Base-by-base conservation (phyloP, 2,329 filamentous ascomycete species). In the Penicillium sp. region DNA sequence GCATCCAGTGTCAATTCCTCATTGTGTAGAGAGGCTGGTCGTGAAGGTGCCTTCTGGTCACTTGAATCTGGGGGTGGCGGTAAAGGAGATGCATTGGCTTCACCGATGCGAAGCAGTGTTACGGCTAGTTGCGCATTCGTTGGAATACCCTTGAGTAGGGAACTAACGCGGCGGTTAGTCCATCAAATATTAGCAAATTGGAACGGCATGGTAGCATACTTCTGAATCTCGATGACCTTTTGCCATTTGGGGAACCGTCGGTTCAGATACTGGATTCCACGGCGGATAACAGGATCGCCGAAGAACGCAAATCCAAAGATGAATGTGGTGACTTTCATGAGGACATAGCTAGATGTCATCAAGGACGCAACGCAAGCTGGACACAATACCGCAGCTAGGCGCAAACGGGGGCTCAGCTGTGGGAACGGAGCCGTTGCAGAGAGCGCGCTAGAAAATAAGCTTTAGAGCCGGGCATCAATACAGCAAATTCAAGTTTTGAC, bases 91-190 rank as follows among this genome's bases (percentile, higher is more conserved):
- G 89, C 89, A 73, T 92, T 92, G 10, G 84, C 84, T 73, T 95
- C 91, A 39, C 90, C 91, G 29, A 93, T 86, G 5, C 91, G 88
- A 10, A 95, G 83, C 1, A 95, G 80, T 0, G 91, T 95, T 27
- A 95, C 77, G 0, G 90, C 86, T 16, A 95, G 83, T 67, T 96
- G 91, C 3, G 90, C 90, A 67, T 95, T 94, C 1, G 91, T 96
- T 1, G 91, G 91, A 0, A 94, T 86, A 2, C 90, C 90, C 67
- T 89, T 90, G 47, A 96, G 83, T 1, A 94, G 70, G 0, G 88
- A 91, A 60, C 77, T 79, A 47, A n/a, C 6, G n/a, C n/a, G 14
- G 40, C 32, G 13, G 51, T 73, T 51, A 70, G 61, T 34, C 50
- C 27, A 7, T 43, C 9, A 27, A 2, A 16, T 8, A 13, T 16